Conservation (phyloP, 2,329 filamentous ascomycete species). For the Colletotrichum melonis region DNA sequence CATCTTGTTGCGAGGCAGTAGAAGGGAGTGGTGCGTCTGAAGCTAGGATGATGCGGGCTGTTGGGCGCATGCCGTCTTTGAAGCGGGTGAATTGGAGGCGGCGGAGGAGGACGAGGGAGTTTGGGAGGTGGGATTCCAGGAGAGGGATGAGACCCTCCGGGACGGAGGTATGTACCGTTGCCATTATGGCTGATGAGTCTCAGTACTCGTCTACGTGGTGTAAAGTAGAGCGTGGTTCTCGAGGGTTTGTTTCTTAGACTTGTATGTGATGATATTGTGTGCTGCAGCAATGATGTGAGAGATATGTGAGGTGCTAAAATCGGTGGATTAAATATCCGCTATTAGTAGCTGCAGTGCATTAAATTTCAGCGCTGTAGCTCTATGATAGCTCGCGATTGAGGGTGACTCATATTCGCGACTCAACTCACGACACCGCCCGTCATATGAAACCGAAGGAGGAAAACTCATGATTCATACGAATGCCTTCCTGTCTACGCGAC, state of each 20-base stretch:
- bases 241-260: too few species aligned
- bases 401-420: slow-evolving; percentile 5
- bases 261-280: background rate
- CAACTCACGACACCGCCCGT: background rate
- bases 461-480: background rate
- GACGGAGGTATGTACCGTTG: slow-evolving; percentile 42
- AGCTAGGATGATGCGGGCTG: slow-evolving; percentile 55
- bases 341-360: slow-evolving; percentile 1
- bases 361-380: background rate
- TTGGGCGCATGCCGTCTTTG: slow-evolving; percentile 53
- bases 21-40: slow-evolving; percentile 34
- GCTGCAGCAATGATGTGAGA: background rate
- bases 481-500: background rate
- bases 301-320: background rate
- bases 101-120: slow-evolving; percentile 70
- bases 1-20: background rate
- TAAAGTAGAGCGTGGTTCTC: background rate
- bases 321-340: slow-evolving; percentile 20
- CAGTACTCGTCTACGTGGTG: background rate
- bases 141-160: slow-evolving; percentile 55
- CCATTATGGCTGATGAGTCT: background rate
- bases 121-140: slow-evolving; percentile 64
- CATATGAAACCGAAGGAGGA: too few species aligned
- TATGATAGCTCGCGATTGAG: background rate
- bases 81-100: slow-evolving; percentile 69